Base-by-base conservation (phyloP, 495 filamentous ascomycete genomes). In the Friedmanniomyces endolithicus region DNA sequence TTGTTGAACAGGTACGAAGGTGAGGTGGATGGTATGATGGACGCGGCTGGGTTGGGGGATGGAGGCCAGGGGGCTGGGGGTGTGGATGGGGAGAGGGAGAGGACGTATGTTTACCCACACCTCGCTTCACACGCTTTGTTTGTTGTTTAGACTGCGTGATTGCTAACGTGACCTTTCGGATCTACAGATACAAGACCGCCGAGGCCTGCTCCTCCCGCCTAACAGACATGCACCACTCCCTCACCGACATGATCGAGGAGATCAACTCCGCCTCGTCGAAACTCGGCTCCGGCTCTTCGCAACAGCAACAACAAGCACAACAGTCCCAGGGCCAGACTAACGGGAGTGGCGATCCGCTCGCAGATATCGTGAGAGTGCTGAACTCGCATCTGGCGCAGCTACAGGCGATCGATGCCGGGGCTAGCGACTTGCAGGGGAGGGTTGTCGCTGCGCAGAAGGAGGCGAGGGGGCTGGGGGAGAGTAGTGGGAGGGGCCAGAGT, bases 171-270 rank as follows among this genome's bases (percentile, higher is more conserved):
- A 47, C 17, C 23, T 23, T 47, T 11, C 41, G 41, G 2, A 51
- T 41, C 27, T 31, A 56, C 52, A 69, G 67, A 22, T 70, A 69
- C 64, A 68, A 68, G 48, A 24, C 59, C 31, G 59, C 59, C 37
- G 59, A 62, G 51, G n/a, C 35, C 22, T 58, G 55, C 52, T 46
- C 59, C 45, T 25, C 44, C 39, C 55, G 59, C 40, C 33, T 62
- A 12, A 52, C 46, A 14, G 54, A 60, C 11, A 58, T 64, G 61
- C 92, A 92, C 11, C 90, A 96, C 74, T 88, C 85, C 68, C 75
- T 97, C 43, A 86, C 86, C 1, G 87, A 94, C 70, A 96, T 99
- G 89, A 95, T 99, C 64, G 89, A 95, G 64, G 92, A 95, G 69
- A 92, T 97, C 64, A 99, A 99, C 64, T 79, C 80, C 53, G 88